phyloP scores from a whole-genome alignment of 2,329 filamentous ascomycete species.

The Dactylellina haptotyla region DNA sequence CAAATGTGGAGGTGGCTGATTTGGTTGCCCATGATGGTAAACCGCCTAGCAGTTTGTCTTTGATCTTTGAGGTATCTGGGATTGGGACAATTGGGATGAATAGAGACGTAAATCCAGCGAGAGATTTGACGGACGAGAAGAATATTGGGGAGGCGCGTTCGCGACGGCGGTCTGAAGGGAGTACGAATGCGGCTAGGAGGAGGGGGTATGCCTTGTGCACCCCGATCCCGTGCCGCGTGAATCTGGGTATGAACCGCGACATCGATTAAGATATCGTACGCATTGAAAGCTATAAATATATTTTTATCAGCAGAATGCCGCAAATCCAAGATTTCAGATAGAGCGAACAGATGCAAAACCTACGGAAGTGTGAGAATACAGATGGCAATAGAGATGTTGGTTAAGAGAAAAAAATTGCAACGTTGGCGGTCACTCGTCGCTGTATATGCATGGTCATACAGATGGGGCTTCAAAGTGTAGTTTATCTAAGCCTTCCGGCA shows the following conservation, averaged over 20 bases:
- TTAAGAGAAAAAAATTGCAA: no score
- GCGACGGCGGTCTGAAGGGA: slow-evolving; percentile 44
- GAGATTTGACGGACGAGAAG: slow-evolving; percentile 33
- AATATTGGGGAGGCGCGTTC: slow-evolving; percentile 28
- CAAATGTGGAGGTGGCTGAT: slow-evolving; percentile 36
- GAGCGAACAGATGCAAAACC: no score
- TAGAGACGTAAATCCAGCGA: slow-evolving; percentile 22
- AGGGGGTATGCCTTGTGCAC: slow-evolving; percentile 23
- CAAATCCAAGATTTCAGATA: background rate
- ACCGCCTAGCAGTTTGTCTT: slow-evolving; percentile 23
- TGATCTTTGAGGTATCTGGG: slow-evolving; percentile 47
- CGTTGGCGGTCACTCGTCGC: no score
- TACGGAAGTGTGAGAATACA: no score
- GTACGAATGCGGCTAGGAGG: slow-evolving; percentile 29
- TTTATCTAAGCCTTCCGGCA: no score
- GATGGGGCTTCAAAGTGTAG: no score
- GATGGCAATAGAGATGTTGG: no score
- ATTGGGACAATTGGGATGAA: slow-evolving; percentile 40
- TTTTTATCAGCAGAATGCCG: no score
- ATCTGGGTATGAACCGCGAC: slow-evolving; percentile 22
- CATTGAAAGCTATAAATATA: background rate
- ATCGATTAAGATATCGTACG: slow-evolving; percentile 19
- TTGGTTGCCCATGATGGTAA: slow-evolving; percentile 49
- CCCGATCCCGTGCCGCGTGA: background rate
- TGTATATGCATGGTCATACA: no score